Conservation (phyloP, 1,284 basidiomycete genomes). For the Cystobasidiaceae sp. region DNA sequence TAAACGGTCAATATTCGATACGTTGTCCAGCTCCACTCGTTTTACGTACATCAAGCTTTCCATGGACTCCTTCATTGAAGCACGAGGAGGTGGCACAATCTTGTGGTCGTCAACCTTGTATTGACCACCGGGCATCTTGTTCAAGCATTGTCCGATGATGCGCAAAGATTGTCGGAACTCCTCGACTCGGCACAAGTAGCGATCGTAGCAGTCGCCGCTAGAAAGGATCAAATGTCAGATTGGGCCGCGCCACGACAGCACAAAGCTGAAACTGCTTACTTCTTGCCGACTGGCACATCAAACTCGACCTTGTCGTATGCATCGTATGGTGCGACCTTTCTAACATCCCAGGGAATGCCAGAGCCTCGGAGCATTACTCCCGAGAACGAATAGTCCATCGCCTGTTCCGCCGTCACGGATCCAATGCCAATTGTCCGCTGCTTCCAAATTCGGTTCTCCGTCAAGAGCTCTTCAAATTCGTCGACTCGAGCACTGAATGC, state of each 20-base stretch:
- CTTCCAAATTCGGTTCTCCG: conserved; percentile 98
- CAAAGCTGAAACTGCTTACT: conserved; percentile 44
- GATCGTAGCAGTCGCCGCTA: conserved; percentile 86
- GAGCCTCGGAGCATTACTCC: conserved; percentile 96
- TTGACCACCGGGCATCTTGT: conserved; percentile 93
- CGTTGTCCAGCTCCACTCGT: not conserved
- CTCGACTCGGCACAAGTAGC: conserved; percentile 92
- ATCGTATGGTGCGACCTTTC: conserved; percentile 72
- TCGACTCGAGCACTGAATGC: conserved; percentile 83
- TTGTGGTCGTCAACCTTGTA: conserved; percentile 97
- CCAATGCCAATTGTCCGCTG: conserved; percentile 87
- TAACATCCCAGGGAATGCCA: conserved; percentile 90
- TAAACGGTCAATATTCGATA: not conserved
- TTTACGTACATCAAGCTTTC: conserved; percentile 44
- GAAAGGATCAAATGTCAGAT: not conserved
- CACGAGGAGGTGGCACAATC: conserved; percentile 91
- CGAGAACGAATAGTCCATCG: conserved; percentile 87
- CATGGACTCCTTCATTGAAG: conserved; percentile 99
- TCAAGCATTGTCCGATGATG: conserved; percentile 87
- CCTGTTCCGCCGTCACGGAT: conserved; percentile 83
- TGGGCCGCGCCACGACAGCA: not conserved
- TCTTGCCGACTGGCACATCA: conserved; percentile 90
- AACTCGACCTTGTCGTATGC: conserved; percentile 98
- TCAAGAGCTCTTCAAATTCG: conserved; percentile 97
- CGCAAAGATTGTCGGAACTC: conserved; percentile 92